Conservation (phyloP, 225 moss, liverwort and hornwort species). For the Climacium dendroides region DNA sequence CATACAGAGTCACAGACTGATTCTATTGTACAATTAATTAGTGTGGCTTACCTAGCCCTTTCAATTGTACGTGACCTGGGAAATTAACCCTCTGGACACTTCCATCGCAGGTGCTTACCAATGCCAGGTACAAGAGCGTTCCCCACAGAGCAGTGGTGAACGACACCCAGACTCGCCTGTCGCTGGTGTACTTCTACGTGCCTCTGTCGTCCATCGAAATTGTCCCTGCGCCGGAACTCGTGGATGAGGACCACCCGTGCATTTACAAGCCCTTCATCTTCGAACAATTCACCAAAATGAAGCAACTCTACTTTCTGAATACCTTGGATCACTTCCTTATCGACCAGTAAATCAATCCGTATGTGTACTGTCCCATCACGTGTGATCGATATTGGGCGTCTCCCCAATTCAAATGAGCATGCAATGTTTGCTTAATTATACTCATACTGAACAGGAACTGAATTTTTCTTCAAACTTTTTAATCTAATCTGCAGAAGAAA, state of each 20-base stretch:
- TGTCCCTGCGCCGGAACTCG: conserved; percentile 22
- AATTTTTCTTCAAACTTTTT: not conserved
- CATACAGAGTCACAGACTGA: not conserved
- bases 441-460: not conserved
- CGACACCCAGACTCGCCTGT: conserved; percentile 5
- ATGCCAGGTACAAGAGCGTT: conserved; percentile 26
- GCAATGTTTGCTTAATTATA: not conserved
- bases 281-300: not conserved
- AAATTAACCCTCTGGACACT: not conserved
- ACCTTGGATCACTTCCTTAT: conserved; percentile 22
- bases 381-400: not conserved
- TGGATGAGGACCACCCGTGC: not conserved
- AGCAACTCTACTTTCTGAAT: not conserved
- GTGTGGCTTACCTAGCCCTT: not conserved
- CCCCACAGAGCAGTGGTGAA: conserved; percentile 45
- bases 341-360: not conserved
- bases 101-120: conserved; percentile 25
- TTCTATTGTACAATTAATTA: not conserved
- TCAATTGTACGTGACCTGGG: not conserved
- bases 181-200: conserved; percentile 36
- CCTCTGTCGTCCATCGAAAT: not conserved
- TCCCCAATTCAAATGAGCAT: not conserved
- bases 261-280: conserved; percentile 21
- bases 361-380: not conserved
- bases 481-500: not conserved